These are phyloP conservation scores for Papiliotrema nemorosa DNA, from an alignment of 1,284 basidiomycete species.

Conservation along the genomic window DNA sequence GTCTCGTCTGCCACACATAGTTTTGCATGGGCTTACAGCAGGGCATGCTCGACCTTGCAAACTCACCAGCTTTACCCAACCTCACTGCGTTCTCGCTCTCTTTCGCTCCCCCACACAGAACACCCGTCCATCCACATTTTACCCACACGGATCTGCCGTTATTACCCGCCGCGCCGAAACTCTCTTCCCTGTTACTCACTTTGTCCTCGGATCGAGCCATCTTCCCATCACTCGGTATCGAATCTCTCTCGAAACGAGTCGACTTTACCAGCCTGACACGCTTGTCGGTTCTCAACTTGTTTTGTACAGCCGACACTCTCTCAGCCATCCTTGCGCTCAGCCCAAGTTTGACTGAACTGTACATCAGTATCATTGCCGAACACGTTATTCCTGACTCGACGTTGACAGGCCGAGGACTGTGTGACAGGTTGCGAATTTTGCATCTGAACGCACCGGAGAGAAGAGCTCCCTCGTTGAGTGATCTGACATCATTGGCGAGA, in stretches of 20 bases:
- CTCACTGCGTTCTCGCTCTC: conserved; percentile 33
- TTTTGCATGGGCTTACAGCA: conserved; percentile 1
- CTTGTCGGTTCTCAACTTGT: conserved; percentile 36
- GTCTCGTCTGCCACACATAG: conserved; percentile 3
- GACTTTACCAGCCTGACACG: conserved; percentile 19
- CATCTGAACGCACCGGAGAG: conserved; percentile 37
- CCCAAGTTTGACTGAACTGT: conserved; percentile 33
- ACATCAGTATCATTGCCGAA: conserved; percentile 23
- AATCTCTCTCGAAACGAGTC: conserved; percentile 12
- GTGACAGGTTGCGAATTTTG: conserved; percentile 20
- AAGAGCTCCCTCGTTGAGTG: conserved; percentile 22
- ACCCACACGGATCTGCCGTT: conserved; percentile 26
- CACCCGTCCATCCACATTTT: conserved; percentile 6
- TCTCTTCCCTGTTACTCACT: conserved; percentile 33
- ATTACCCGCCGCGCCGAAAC: conserved; percentile 14
- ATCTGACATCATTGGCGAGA: conserved; percentile 26
- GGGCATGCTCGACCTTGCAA: conserved; percentile 28
- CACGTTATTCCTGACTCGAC: conserved; percentile 12
- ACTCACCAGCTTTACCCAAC: conserved; percentile 16
- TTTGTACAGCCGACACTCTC: conserved; percentile 12
- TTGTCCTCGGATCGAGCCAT: conserved; percentile 21
- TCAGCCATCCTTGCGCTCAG: conserved; percentile 13
- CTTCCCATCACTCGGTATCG: conserved; percentile 15
- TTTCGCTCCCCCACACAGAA: conserved; percentile 21
- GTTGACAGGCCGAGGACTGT: neutral